These are phyloP conservation scores for Talaromyces sp. DNA, from an alignment of 2,329 filamentous ascomycete genomes.

Conservation along the genomic window DNA sequence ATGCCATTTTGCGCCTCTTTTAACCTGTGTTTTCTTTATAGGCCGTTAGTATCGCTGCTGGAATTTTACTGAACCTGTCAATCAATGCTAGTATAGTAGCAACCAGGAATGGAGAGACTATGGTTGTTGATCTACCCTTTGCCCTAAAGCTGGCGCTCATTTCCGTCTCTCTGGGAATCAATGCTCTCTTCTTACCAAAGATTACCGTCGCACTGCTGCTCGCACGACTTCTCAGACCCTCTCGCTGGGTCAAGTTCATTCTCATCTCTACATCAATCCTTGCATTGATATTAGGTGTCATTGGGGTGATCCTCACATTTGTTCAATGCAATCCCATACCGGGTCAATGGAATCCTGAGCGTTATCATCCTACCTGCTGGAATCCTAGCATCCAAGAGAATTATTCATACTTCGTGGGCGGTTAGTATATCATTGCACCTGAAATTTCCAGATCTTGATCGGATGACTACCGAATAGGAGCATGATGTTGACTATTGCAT, in stretches of 20 bases:
- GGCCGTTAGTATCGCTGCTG: neutral
- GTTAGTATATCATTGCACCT: neutral
- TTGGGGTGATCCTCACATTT: neutral
- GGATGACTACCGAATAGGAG: neutral
- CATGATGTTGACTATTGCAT: neutral
- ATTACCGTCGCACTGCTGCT: conserved; percentile 1
- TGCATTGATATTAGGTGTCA: neutral
- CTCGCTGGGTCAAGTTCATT: neutral
- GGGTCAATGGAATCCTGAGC: conserved; percentile 11
- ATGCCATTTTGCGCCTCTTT: neutral
- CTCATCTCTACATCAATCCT: neutral
- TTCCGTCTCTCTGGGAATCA: neutral
- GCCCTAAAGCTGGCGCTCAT: neutral
- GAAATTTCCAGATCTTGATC: neutral
- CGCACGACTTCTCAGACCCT: neutral
- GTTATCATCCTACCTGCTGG: conserved; percentile 7
- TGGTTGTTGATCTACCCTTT: neutral
- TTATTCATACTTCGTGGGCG: neutral
- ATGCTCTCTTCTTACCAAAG: neutral
- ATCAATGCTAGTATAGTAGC: neutral
- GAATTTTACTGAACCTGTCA: neutral
- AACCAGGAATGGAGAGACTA: neutral
- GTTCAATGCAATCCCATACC: conserved; percentile 1
- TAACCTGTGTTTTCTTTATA: neutral
- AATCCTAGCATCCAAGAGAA: neutral